phyloP scores from a whole-genome alignment of 495 filamentous ascomycete species.

The Oidiodendron maius region DNA sequence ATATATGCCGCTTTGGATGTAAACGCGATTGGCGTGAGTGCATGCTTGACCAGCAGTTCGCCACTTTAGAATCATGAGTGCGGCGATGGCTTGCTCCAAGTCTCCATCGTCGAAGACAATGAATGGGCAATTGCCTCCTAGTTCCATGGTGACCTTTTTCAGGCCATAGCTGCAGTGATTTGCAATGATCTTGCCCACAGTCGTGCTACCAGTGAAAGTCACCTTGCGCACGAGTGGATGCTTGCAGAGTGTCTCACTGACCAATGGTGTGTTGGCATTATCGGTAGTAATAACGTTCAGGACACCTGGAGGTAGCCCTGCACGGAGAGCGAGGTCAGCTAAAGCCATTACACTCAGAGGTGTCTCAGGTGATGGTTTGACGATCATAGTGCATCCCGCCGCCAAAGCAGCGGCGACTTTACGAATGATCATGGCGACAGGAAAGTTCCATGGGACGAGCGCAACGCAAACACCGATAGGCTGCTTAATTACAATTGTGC shows the following conservation, averaged over 20 bases:
- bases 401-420: conserved; percentile 64
- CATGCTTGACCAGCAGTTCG: conserved; percentile 62
- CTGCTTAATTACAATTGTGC: conserved; percentile 64
- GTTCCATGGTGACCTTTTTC: conserved; percentile 65
- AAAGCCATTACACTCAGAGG: conserved; percentile 48
- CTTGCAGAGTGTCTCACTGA: conserved; percentile 58
- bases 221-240: conserved; percentile 61
- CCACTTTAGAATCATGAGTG: conserved; percentile 54
- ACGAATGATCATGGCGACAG: conserved; percentile 54
- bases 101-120: conserved; percentile 69
- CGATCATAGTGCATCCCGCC: conserved; percentile 64
- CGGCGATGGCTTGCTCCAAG: conserved; percentile 52
- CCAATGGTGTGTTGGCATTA: conserved; percentile 52
- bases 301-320: conserved; percentile 52
- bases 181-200: conserved; percentile 22
- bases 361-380: conserved; percentile 61
- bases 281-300: conserved; percentile 53
- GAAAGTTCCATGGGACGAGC: conserved; percentile 58
- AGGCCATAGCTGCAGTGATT: conserved; percentile 43
- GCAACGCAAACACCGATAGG: conserved; percentile 56
- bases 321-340: conserved; percentile 47
- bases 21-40: conserved; percentile 64
- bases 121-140: conserved; percentile 70
- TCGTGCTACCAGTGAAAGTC: conserved; percentile 48
- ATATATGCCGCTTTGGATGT: conserved; percentile 53